Percentiles rank a stretch among this genome's conserved stretches.
These are phyloP conservation scores for Gilbertella persicaria DNA, from an alignment of 371 early-diverging fungal genomes.

Conservation along the genomic window DNA sequence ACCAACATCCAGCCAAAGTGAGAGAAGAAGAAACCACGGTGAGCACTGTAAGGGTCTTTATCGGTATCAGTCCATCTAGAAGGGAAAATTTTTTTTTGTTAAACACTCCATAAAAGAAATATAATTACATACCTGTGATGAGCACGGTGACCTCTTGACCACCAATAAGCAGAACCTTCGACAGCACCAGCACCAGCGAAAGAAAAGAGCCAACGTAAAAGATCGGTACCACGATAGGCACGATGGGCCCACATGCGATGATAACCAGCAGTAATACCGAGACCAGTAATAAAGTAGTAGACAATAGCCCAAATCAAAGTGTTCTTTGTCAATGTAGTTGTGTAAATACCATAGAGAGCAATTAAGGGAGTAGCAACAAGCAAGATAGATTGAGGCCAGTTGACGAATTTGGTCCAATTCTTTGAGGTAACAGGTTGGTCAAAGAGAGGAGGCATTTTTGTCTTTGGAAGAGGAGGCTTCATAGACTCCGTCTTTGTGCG, in stretches of 20 bases:
- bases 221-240: constrained; percentile 66
- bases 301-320: constrained; percentile 76
- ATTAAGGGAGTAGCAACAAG: constrained; percentile 78
- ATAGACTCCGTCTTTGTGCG: constrained; percentile 51
- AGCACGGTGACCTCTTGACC: constrained; percentile 86
- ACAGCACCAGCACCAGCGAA: constrained; percentile 76
- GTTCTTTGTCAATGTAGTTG: constrained; percentile 64
- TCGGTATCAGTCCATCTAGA: constrained; percentile 82
- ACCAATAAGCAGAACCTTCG: constrained; percentile 85
- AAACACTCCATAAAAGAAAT: constrained; percentile 1
- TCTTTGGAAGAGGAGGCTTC: constrained; percentile 46
- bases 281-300: constrained; percentile 84
- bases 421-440: constrained; percentile 50
- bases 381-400: constrained; percentile 81
- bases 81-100: too few species aligned
- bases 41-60: constrained; percentile 89
- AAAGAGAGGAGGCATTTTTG: constrained; percentile 53
- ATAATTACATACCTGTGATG: constrained; percentile 76
- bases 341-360: constrained; percentile 78
- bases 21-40: constrained; percentile 83
- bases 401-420: constrained; percentile 64
- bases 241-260: constrained; percentile 85
- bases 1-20: constrained; percentile 94
- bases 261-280: constrained; percentile 93
- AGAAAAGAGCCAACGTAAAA: constrained; percentile 61